Base-by-base conservation (phyloP, 192 early-diverging fungal genomes). In the Umbelopsis vinacea region DNA sequence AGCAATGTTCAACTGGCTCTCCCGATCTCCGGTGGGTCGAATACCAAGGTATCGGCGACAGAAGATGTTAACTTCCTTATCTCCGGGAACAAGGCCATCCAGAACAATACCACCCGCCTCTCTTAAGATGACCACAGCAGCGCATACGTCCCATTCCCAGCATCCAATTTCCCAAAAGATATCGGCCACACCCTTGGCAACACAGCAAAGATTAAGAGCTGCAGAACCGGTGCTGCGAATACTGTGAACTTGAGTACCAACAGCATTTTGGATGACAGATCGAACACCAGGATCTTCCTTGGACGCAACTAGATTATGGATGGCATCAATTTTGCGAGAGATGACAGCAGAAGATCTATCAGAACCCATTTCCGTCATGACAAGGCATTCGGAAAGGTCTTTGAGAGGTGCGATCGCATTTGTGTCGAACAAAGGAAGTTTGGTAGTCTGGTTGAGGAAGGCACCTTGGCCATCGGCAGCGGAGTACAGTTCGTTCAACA, bases 131-230 rank as follows among this genome's bases (percentile, higher is more conserved):
- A 94, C 85, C 4, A 89, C 83, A n/a, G 88, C 95, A 19, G 96
- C 97, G 22, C 91, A 90, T 43, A 98, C 91, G 77, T 99, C 97
- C 86, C 87, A 88, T 40, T 86, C 87, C 87, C 87, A 88, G 69
- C 80, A 84, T 7, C 96, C 97, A 48, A 90, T 85, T 77, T 99
- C 97, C 93, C 95, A 99, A 79, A 95, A 98, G 8, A 92, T 75
- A 73, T 99, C 96, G 8, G 90, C 79, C 15, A 87, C 82, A 24
- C 95, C 96, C 50, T 92, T 88, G 11, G 95, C 95, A 35, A 95
- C 89, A 38, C 87, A 81, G 66, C 91, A 89, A 82, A 96, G 83
- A 60, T 91, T 90, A 24, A 95, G 74, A 0, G 93, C 91, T 3
- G 92, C 95, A 26, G 90, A 89, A 1, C 96, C 97, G 0, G 89